phyloP scores from a whole-genome alignment of 495 filamentous ascomycete species.

The Extremus antarcticus region DNA sequence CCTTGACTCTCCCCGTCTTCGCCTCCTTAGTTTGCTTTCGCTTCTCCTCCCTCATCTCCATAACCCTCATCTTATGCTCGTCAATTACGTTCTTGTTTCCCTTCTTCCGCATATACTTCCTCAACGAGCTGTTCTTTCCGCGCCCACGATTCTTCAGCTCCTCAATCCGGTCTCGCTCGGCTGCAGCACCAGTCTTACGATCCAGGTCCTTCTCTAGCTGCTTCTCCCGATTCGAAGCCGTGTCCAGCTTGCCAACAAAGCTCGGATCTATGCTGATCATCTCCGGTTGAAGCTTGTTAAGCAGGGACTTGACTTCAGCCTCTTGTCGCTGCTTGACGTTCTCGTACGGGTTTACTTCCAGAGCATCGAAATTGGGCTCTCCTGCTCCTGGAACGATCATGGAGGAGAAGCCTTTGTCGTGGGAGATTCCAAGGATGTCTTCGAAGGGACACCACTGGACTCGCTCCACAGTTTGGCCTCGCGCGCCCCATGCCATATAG shows the following conservation, averaged over 20 bases:
- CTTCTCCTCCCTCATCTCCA: conserved; percentile 55
- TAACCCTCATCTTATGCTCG: conserved; percentile 61
- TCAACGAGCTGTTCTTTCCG: conserved; percentile 83
- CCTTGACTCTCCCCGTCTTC: conserved; percentile 44
- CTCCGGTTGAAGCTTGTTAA: conserved; percentile 90
- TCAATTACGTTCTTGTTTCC: conserved; percentile 83
- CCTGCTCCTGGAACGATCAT: conserved; percentile 86
- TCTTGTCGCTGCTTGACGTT: conserved; percentile 87
- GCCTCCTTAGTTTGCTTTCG: conserved; percentile 51
- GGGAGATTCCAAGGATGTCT: conserved; percentile 76
- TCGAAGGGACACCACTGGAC: conserved; percentile 91
- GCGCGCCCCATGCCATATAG: conserved; percentile 88
- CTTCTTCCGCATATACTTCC: conserved; percentile 83
- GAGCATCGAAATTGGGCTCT: conserved; percentile 90
- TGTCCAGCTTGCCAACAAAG: conserved; percentile 76
- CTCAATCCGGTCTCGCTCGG: conserved; percentile 46
- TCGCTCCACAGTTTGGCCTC: conserved; percentile 68
- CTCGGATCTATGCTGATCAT: conserved; percentile 94
- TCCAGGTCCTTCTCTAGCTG: conserved; percentile 68
- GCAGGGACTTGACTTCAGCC: conserved; percentile 72
- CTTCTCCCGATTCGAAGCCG: conserved; percentile 59
- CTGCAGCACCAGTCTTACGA: conserved; percentile 33
- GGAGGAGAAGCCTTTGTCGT: conserved; percentile 76
- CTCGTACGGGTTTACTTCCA: conserved; percentile 95
- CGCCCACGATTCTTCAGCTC: conserved; percentile 63